phyloP scores from a whole-genome alignment of 768 basidiomycete species.

The Punctularia strigosozonata region DNA sequence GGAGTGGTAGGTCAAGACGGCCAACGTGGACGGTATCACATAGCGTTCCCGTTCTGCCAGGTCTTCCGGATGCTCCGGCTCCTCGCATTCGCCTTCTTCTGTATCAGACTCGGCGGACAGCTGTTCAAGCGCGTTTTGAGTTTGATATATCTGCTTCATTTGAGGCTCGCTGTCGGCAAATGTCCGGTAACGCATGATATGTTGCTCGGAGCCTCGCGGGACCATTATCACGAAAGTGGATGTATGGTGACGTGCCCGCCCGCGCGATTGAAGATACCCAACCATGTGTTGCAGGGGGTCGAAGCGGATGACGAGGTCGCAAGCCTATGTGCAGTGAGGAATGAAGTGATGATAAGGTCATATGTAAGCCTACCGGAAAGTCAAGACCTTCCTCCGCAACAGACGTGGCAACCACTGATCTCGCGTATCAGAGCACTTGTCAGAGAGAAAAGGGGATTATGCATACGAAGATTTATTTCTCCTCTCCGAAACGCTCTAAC shows the following conservation, averaged over 20 bases:
- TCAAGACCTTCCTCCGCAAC: constrained; percentile 92
- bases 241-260: constrained; percentile 64
- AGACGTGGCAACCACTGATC: constrained; percentile 64
- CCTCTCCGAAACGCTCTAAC: constrained; percentile 56
- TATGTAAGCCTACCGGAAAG: constrained; percentile 48
- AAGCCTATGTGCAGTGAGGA: constrained; percentile 39
- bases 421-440: too few relatives aligned
- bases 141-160: constrained; percentile 51
- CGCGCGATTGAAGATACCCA: constrained; percentile 83
- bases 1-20: constrained; percentile 69
- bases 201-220: constrained; percentile 41
- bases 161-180: constrained; percentile 53
- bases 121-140: constrained; percentile 22
- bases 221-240: constrained; percentile 81
- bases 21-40: constrained; percentile 59
- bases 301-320: constrained; percentile 80
- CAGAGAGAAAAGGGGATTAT: constrained; percentile 17
- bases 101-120: constrained; percentile 21
- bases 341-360: constrained; percentile 5
- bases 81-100: constrained; percentile 31
- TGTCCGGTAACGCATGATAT: constrained; percentile 44
- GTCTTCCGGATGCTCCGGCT: constrained; percentile 37
- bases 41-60: constrained; percentile 61
- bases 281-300: constrained; percentile 75
- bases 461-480: constrained; percentile 57